phyloP scores from a whole-genome alignment of 2,329 filamentous ascomycete species.

The Xylaria digitata region DNA sequence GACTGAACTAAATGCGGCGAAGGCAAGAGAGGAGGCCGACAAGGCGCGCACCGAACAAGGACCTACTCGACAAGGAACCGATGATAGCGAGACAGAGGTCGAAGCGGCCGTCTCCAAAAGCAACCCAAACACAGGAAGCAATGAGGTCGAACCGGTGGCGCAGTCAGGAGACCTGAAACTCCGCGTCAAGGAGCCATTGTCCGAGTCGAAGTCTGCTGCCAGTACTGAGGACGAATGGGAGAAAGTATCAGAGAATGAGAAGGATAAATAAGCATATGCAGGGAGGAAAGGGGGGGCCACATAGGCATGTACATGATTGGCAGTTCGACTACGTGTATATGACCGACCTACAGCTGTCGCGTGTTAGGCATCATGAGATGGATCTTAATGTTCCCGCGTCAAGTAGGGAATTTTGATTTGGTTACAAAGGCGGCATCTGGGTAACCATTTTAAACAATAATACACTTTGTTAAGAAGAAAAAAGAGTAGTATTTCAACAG shows the following conservation, averaged over 20 bases:
- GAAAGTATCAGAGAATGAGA: constrained; percentile 83
- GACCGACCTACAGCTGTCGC: constrained; percentile 8
- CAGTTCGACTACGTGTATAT: constrained; percentile 29
- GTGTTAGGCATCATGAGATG: constrained; percentile 19
- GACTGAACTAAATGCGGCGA: constrained; percentile 65
- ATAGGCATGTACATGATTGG: constrained; percentile 14
- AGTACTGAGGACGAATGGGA: constrained; percentile 99
- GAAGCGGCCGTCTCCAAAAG: constrained; percentile 52
- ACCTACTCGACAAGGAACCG: constrained; percentile 48
- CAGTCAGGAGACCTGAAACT: constrained; percentile 62
- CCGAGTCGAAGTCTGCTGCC: constrained; percentile 64
- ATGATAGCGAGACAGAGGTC: constrained; percentile 65
- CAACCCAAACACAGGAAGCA: constrained; percentile 51
- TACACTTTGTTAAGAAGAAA: constrained; percentile 19
- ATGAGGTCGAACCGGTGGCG: constrained; percentile 59
- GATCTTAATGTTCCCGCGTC: constrained; percentile 5
- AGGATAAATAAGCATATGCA: constrained; percentile 57
- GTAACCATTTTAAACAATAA: constrained; percentile 35
- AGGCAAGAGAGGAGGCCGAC: constrained; percentile 57
- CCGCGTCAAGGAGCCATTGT: constrained; percentile 51
- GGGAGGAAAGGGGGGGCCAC: neutral
- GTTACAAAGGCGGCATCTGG: constrained; percentile 38
- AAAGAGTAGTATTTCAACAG: neutral
- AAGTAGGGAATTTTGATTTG: constrained; percentile 23
- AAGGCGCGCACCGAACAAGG: constrained; percentile 55